Evolutionary conservation across 768 basidiomycete species (phyloP), one percentile per base, ranked within the genome.

Genomic region (Tulasnella sp.): DNA sequence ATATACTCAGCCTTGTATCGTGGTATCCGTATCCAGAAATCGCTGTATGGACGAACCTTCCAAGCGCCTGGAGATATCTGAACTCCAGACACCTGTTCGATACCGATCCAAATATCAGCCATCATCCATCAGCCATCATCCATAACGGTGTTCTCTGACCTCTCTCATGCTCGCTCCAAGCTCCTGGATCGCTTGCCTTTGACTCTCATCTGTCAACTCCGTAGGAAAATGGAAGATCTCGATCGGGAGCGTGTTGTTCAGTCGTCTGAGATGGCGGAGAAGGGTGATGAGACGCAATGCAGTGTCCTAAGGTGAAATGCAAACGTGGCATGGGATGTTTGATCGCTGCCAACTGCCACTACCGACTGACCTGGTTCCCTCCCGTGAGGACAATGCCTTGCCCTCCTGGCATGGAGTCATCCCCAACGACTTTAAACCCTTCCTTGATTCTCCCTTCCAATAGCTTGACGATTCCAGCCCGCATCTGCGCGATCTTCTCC

Each of bases 171-270:
- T 67, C 17, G 68, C 71, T 2, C 70, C 73, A 7, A 73, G 65
- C 10, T 56, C 53, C 27, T 68, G 66, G n/a, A 73, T 66, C 55
- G 69, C 65, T 2, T 56, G 22, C n/a, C 49, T 27, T 7, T 66
- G 34, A 19, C 49, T 62, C 19, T 60, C 22, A n/a, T 65, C 59
- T 3, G 57, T 55, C 4, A 74, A 62, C 65, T 75, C 74, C 29
- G 64, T 68, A 9, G 70, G 67, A 60, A 71, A 76, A 44, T 69
- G 68, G 62, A 72, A 74, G 25, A 75, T 65, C 62, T 76, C 72
- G 46, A 73, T 67, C 0, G 73, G 74, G 0, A 76, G 68, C 8
- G 46, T 64, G 52, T 66, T 60, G 58, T 70, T 63, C 9, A 65
- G 61, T 17, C 68, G 63, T 11, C 70, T 67, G 0, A 75, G 65